These are phyloP conservation scores for Pseudogymnoascus sp. DNA, from an alignment of 2,329 filamentous ascomycete species.

Conservation along the genomic window DNA sequence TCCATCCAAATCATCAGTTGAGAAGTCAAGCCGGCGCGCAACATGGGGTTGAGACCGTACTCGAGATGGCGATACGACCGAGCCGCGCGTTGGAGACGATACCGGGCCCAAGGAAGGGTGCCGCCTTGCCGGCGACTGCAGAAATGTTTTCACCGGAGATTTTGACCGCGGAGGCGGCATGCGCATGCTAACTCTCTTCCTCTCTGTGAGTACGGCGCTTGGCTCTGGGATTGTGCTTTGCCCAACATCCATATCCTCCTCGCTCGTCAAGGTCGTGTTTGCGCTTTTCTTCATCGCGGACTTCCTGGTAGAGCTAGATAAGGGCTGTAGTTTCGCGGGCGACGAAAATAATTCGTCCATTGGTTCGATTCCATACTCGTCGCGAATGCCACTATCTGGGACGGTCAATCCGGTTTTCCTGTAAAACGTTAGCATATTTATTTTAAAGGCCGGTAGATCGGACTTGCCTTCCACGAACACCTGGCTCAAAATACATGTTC, in stretches of 20 bases:
- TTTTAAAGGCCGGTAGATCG: neutral
- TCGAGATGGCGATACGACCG: conserved; percentile 22
- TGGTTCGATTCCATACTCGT: conserved; percentile 88
- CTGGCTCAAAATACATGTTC: conserved; percentile 44
- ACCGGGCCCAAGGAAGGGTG: conserved; percentile 26
- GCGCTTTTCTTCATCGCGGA: conserved; percentile 16
- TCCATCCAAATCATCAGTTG: conserved; percentile 20
- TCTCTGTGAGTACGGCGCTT: conserved; percentile 36
- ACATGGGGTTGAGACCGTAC: conserved; percentile 22
- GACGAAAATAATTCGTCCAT: conserved; percentile 86
- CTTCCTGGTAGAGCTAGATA: neutral
- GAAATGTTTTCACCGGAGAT: conserved; percentile 30
- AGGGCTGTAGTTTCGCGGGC: conserved; percentile 55
- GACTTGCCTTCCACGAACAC: conserved; percentile 43
- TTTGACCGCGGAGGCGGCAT: conserved; percentile 29
- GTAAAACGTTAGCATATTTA: conserved; percentile 19
- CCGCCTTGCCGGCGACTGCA: conserved; percentile 30
- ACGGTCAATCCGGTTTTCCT: conserved; percentile 88
- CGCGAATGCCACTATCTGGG: conserved; percentile 70
- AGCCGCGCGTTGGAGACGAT: conserved; percentile 26
- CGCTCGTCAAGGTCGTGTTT: conserved; percentile 43
- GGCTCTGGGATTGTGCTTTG: conserved; percentile 50
- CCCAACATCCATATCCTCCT: conserved; percentile 56
- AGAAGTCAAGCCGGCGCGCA: conserved; percentile 29
- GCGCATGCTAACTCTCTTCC: conserved; percentile 23